phyloP scores from a whole-genome alignment of 2,329 filamentous ascomycete genomes.

The Penicillium sp. region DNA sequence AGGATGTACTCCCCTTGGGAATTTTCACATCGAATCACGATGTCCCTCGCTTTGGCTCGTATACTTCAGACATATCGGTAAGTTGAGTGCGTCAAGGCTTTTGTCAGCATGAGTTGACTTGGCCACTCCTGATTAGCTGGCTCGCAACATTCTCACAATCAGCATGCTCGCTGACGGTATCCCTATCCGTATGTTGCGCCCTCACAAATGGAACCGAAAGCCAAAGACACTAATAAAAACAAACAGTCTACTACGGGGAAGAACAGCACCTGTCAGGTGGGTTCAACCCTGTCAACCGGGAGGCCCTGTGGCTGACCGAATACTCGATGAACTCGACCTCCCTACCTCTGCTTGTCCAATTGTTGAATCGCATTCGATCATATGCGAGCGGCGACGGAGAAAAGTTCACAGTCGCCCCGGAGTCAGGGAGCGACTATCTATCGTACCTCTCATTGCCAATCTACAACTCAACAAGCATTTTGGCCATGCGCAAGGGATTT shows the following conservation, averaged over 20 bases:
- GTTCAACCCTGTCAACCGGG: slow-evolving; percentile 43
- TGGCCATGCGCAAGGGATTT: slow-evolving; percentile 9
- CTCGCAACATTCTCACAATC: slow-evolving; percentile 55
- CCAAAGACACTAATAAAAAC: background rate
- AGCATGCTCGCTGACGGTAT: slow-evolving; percentile 54
- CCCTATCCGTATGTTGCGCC: slow-evolving; percentile 38
- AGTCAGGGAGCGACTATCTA: slow-evolving; percentile 6
- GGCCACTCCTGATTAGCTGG: slow-evolving; percentile 30
- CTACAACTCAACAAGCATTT: slow-evolving; percentile 6
- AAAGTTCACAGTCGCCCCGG: background rate
- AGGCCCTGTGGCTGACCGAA: slow-evolving; percentile 48
- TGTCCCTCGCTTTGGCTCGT: slow-evolving; percentile 46
- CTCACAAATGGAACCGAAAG: background rate
- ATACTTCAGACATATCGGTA: slow-evolving; percentile 44
- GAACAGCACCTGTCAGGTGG: slow-evolving; percentile 53
- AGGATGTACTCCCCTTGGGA: slow-evolving; percentile 40
- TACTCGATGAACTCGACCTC: slow-evolving; percentile 28
- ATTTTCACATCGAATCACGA: slow-evolving; percentile 55
- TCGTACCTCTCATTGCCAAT: slow-evolving; percentile 8
- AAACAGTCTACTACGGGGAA: slow-evolving; percentile 53
- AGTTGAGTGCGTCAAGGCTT: background rate
- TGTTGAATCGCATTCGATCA: slow-evolving; percentile 9
- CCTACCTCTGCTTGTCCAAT: slow-evolving; percentile 7
- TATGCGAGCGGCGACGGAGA: slow-evolving; percentile 8
- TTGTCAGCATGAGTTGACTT: background rate